phyloP scores from a whole-genome alignment of 2,329 filamentous ascomycete genomes.

The Sclerotinia borealis region DNA sequence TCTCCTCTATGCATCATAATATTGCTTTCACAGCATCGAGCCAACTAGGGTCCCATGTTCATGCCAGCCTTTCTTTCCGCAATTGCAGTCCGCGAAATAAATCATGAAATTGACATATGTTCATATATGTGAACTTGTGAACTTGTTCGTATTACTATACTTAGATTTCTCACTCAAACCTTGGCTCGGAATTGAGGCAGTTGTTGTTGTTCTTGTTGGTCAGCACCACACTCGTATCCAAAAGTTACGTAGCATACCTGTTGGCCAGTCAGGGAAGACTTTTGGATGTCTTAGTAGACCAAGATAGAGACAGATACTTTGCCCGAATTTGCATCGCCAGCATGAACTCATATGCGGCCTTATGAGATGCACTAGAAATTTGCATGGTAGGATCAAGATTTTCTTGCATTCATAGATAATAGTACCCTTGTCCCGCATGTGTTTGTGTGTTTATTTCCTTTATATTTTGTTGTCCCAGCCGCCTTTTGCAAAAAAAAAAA shows the following conservation, averaged over 20 bases:
- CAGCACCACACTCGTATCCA: not conserved
- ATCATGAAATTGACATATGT: not conserved
- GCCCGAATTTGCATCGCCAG: slow-evolving; percentile 7
- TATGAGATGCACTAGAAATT: not conserved
- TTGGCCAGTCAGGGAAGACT: not conserved
- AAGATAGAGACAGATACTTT: not conserved
- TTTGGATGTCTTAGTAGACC: not conserved
- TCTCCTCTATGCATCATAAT: slow-evolving; percentile 6
- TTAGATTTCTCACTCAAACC: not conserved
- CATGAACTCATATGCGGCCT: slow-evolving; percentile 1
- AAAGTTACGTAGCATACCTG: not conserved
- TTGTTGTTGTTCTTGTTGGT: slow-evolving; percentile 9
- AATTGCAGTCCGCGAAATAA: not conserved
- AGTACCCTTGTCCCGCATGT: slow-evolving; percentile 5
- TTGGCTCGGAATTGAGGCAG: not conserved
- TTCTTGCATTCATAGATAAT: not conserved
- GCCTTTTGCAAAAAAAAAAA: not conserved
- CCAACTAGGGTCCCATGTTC: slow-evolving; percentile 7
- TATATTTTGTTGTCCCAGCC: not conserved
- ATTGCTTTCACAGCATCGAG: slow-evolving; percentile 10
- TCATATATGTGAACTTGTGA: not conserved
- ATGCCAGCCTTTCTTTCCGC: not conserved
- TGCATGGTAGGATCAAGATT: not conserved
- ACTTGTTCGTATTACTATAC: not conserved
- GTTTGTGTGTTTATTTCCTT: slow-evolving; percentile 8